Base-by-base conservation (phyloP, 805 yeast genomes). In the Zygoascus biomembranicola region DNA sequence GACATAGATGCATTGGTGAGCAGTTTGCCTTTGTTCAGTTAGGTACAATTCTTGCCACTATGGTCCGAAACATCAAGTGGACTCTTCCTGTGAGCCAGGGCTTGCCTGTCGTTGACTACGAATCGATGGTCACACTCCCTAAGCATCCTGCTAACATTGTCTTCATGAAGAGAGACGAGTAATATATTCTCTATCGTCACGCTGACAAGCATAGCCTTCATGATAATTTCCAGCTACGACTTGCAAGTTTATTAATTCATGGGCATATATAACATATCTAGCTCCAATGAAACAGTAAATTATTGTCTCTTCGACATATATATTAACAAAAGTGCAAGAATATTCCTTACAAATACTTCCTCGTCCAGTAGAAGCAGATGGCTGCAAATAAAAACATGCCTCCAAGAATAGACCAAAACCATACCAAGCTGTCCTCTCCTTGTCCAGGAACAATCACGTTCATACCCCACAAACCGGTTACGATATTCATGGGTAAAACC, bases 401-500 rank as follows among this genome's bases (percentile, higher is more conserved):
- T 8, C 54, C 51, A 9, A 61, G 52, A 47, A 71, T 70, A 9
- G 69, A 59, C 60, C 77, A 80, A 65, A 87, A 86, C 94, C 94
- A 86, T 1, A 66, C 61, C 57, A 86, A 67, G 6, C 81, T 77
- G n/a, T 76, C 78, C 6, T 32, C 41, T 11, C 32, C 26, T 66
- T 92, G 98, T 0, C 99, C 99, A 0, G 99, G 99, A 37, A 94
- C 99, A 10, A 88, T 63, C 59, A 94, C 95, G 71, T 94, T 94
- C 99, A 94, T 94, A 53, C 99, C 99, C 98, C 98, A 94, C 47
- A 94, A 72, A 19, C 99, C 99, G 0, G 99, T 94, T 20, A 94
- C 85, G 52, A 94, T 88, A 66, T 94, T 94, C 79, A 94, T 80
- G 2, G 99, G 99, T 55, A 94, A 73, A 19, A 94, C 97, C 53